phyloP scores from a whole-genome alignment of 805 yeast genomes.

The Myxozyma vanderwaltii region DNA sequence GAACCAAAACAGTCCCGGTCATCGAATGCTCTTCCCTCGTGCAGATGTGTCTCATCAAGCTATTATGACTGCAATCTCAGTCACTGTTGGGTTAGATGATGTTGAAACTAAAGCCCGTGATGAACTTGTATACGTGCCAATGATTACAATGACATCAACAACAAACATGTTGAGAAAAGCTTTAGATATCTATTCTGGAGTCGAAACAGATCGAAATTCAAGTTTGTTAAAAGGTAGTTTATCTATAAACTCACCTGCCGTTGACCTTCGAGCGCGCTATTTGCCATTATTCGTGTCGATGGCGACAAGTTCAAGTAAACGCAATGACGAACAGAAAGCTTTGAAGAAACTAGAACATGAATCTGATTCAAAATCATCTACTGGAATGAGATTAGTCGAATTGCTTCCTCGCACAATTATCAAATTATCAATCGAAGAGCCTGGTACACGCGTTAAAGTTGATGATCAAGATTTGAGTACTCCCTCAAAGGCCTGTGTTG shows the following conservation, averaged over 20 bases:
- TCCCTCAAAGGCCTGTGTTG: not conserved
- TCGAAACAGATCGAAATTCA: slow-evolving; percentile 35
- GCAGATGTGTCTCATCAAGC: slow-evolving; percentile 48
- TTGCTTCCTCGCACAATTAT: slow-evolving; percentile 37
- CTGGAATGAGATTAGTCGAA: slow-evolving; percentile 7
- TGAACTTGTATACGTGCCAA: slow-evolving; percentile 45
- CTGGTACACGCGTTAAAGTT: slow-evolving; percentile 41
- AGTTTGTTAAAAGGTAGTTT: slow-evolving; percentile 40
- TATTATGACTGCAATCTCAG: slow-evolving; percentile 41
- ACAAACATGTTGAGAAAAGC: slow-evolving; percentile 45
- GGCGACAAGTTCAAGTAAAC: slow-evolving; percentile 2
- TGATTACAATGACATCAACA: slow-evolving; percentile 42
- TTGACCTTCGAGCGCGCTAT: slow-evolving; percentile 45
- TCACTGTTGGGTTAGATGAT: slow-evolving; percentile 42
- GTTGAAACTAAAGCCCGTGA: slow-evolving; percentile 38
- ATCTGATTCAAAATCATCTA: not conserved
- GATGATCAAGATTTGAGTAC: slow-evolving; percentile 10
- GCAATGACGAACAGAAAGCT: not conserved
- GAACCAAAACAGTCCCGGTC: slow-evolving; percentile 46
- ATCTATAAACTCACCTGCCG: slow-evolving; percentile 44
- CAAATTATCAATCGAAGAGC: slow-evolving; percentile 41
- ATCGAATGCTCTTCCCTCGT: slow-evolving; percentile 42
- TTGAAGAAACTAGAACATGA: not conserved
- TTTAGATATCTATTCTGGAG: slow-evolving; percentile 39
- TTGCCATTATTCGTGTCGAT: slow-evolving; percentile 40